phyloP scores from a whole-genome alignment of 75 land plant genomes.

The Isoetes taiwanensis region DNA sequence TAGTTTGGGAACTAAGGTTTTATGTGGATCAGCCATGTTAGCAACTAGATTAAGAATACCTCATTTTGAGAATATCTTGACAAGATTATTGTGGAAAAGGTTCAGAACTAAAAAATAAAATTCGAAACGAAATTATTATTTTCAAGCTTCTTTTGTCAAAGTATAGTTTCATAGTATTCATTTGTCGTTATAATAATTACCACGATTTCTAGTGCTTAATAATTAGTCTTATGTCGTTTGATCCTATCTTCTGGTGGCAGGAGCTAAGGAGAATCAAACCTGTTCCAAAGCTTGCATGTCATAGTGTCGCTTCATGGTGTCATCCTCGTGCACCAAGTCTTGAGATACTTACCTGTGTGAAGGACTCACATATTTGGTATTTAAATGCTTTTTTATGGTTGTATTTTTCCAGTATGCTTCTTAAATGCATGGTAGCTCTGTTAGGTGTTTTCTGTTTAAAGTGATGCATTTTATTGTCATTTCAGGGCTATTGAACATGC shows the following conservation, averaged over 20 bases:
- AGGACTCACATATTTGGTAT: conserved; percentile 97
- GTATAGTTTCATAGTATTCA: too few species aligned
- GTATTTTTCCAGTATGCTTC: not conserved
- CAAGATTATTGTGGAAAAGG: too few species aligned
- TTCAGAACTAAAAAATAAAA: too few species aligned
- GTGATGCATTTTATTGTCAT: not conserved
- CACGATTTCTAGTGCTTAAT: too few species aligned
- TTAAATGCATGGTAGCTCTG: not conserved
- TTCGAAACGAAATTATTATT: too few species aligned
- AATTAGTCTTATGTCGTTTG: too few species aligned
- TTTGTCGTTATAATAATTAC: too few species aligned
- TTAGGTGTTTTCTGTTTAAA: too few species aligned
- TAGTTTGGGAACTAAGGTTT: not conserved
- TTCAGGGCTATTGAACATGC: conserved; percentile 96
- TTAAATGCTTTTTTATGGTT: not conserved
- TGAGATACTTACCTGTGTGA: conserved; percentile 87
- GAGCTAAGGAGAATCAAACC: conserved; percentile 91
- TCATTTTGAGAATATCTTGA: too few species aligned
- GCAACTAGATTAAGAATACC: too few species aligned
- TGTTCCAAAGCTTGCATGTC: conserved; percentile 81
- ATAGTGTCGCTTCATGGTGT: conserved; percentile 97
- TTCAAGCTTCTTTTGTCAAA: not conserved
- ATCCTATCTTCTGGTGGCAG: too few species aligned
- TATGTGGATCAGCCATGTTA: not conserved
- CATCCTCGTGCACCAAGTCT: conserved; percentile 97